Conservation (phyloP, 2,329 filamentous ascomycete genomes). For the Leptosphaerulina australis region DNA sequence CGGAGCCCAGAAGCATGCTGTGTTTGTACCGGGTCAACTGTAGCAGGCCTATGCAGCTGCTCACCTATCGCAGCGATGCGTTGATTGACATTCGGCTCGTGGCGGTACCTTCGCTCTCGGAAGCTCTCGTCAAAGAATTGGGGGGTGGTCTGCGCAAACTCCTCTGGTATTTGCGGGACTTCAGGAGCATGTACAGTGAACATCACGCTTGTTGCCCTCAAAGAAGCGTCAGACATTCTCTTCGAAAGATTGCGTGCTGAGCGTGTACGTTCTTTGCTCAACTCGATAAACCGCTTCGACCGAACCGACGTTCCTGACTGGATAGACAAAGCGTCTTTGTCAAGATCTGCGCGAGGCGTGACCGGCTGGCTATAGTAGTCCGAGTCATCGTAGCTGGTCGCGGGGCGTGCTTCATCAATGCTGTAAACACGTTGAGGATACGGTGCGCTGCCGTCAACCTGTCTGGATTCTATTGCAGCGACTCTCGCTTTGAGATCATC, state of each 20-base stretch:
- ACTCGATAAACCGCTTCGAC: slow-evolving; percentile 39
- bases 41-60: slow-evolving; percentile 6
- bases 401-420: slow-evolving; percentile 45
- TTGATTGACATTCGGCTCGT: slow-evolving; percentile 1
- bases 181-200: slow-evolving; percentile 22
- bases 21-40: slow-evolving; percentile 21
- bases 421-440: slow-evolving; percentile 38
- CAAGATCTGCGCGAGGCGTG: slow-evolving; percentile 28
- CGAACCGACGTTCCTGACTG: slow-evolving; percentile 30
- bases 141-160: slow-evolving; percentile 15
- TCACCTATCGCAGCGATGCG: not conserved
- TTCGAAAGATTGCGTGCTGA: slow-evolving; percentile 40
- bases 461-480: slow-evolving; percentile 20
- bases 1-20: slow-evolving; percentile 29
- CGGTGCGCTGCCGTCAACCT: slow-evolving; percentile 23
- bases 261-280: slow-evolving; percentile 31
- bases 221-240: slow-evolving; percentile 40
- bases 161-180: slow-evolving; percentile 32
- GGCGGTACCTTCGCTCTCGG: slow-evolving; percentile 8
- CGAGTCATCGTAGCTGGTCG: slow-evolving; percentile 46
- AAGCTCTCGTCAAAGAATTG: slow-evolving; percentile 15
- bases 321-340: slow-evolving; percentile 2
- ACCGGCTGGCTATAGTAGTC: slow-evolving; percentile 48
- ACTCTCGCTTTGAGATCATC: slow-evolving; percentile 30
- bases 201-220: slow-evolving; percentile 25